Evolutionary conservation across 2,329 filamentous ascomycete species (phyloP), one percentile per base, ranked within the genome.

Genomic region (Talaromyces marneffei): DNA sequence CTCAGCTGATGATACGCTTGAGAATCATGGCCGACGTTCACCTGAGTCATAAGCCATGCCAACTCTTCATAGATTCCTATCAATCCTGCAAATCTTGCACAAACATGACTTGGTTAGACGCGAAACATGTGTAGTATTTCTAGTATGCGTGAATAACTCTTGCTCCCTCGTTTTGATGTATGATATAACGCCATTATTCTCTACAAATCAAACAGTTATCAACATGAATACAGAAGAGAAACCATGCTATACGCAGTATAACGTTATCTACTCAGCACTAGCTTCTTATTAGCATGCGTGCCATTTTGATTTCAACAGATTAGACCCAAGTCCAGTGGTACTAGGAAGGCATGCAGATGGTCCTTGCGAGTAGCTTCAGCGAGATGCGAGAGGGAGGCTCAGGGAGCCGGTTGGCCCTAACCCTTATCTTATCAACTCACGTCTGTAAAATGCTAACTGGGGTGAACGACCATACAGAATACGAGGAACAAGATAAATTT

Each of bases 1-100:
- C 2, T 83, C 82, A 20, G 84, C 84, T 0, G 84, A 86, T 66
- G 83, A 86, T 57, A 76, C 75, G 0, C 57, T 78, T 59, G 71
- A 69, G n/a, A 31, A 58, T 35, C 60, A 62, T 55, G 35, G 20
- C 18, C 46, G 57, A 48, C 46, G 5, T n/a, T 31, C 33, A 16
- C 48, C 57, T 2, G 44, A 59, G 2, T 59, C 44, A 9, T 48
- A 2, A 10, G 16, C 44, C 9, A 27, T 46, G 14, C 18, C 4
- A 7, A 40, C 6, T 37, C 5, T 40, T n/a, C 20, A 44, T 14
- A 5, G 8, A 1, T 2, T 16, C 1, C 1, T 4, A 4, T 14
- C 10, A 25, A 0, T 25, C 2, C 14, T 29, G 2, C 23, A 29
- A 9, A 2, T 27, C 14, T 48, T 25, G 42, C 5, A 27, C 4